These are phyloP conservation scores for Leersia perrieri DNA, from an alignment of 176 grass and related monocot genomes.

Conservation along the genomic window DNA sequence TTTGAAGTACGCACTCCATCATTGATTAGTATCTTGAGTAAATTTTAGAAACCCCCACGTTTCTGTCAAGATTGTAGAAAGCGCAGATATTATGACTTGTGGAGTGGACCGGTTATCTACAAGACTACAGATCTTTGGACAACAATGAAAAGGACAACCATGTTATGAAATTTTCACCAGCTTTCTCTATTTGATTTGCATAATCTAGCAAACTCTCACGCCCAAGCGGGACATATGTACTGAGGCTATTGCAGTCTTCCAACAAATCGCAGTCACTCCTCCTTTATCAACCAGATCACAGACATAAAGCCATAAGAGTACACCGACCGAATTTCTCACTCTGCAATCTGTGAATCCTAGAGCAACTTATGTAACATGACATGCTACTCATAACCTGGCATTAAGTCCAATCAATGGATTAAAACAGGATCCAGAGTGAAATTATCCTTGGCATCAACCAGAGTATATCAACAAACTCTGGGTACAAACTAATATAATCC, in stretches of 20 bases:
- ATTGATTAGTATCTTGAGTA: background rate
- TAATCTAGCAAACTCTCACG: background rate
- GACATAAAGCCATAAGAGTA: conserved; percentile 22
- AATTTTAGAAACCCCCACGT: no score
- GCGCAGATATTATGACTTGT: no score
- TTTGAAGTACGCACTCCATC: background rate
- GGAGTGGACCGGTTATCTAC: no score
- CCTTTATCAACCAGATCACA: conserved; percentile 34
- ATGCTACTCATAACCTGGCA: conserved; percentile 32
- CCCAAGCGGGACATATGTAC: background rate
- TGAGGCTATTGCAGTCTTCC: conserved; percentile 7
- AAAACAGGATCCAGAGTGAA: conserved; percentile 33
- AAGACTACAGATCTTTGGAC: background rate
- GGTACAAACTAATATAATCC: no score
- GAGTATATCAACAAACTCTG: no score
- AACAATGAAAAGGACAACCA: background rate
- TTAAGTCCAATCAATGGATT: conserved; percentile 17
- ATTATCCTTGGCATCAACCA: conserved; percentile 20
- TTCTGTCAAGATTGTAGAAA: no score
- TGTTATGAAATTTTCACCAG: background rate
- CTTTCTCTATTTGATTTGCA: background rate
- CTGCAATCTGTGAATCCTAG: conserved; percentile 20
- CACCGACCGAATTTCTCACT: conserved; percentile 31
- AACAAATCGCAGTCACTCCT: conserved; percentile 23
- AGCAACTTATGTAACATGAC: conserved; percentile 33